Evolutionary conservation across 192 early-diverging fungal genomes (phyloP).

Genomic region (Backusella circina): DNA sequence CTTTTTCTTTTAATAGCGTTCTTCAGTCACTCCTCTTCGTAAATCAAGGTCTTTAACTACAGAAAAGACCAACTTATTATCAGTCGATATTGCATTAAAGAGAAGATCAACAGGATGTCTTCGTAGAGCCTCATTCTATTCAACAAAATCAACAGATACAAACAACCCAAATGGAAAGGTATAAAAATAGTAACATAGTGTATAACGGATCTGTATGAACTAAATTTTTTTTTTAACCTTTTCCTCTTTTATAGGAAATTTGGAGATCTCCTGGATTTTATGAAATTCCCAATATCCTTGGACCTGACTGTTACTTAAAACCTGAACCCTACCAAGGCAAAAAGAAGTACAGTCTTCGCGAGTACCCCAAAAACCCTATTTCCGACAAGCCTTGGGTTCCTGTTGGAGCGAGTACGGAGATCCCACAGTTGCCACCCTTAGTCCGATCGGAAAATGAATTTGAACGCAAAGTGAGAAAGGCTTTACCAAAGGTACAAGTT

Average conservation of each 20-base stretch:
- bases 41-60: slow-evolving; percentile 30
- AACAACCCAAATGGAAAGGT: slow-evolving; percentile 1
- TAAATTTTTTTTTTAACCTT: slow-evolving; percentile 1
- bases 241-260: slow-evolving; percentile 10
- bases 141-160: background rate
- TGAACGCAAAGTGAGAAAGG: slow-evolving; percentile 25
- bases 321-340: slow-evolving; percentile 12
- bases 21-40: slow-evolving; percentile 1
- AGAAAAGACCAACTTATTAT: background rate
- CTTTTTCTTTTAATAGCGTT: background rate
- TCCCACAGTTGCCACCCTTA: slow-evolving; percentile 29
- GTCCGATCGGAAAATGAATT: slow-evolving; percentile 30
- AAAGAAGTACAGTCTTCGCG: background rate
- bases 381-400: slow-evolving; percentile 29
- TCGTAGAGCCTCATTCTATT: slow-evolving; percentile 10
- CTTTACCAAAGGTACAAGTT: slow-evolving; percentile 21
- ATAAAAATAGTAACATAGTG: background rate
- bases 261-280: slow-evolving; percentile 28
- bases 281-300: slow-evolving; percentile 25
- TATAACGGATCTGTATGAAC: background rate
- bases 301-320: slow-evolving; percentile 24
- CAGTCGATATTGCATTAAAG: slow-evolving; percentile 21
- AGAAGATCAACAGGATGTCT: slow-evolving; percentile 33
- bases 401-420: slow-evolving; percentile 19
- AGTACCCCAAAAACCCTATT: slow-evolving; percentile 11